phyloP scores from a whole-genome alignment of 371 early-diverging fungal genomes.

The Circinella umbellata region DNA sequence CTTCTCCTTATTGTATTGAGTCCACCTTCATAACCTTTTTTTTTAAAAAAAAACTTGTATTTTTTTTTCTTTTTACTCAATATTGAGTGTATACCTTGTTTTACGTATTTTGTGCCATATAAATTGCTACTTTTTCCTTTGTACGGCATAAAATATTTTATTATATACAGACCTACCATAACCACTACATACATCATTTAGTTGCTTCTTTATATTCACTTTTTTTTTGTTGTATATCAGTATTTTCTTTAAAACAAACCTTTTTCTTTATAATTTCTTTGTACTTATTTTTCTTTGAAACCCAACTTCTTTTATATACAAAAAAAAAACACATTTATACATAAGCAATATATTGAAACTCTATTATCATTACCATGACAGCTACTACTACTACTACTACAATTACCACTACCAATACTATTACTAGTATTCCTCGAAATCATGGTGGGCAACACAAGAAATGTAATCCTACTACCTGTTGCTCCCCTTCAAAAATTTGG shows the following conservation, averaged over 20 bases:
- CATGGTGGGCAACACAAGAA: slow-evolving; percentile 12
- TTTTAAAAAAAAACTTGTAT: slow-evolving; percentile 1
- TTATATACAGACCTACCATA: too few species aligned
- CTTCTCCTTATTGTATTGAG: background rate
- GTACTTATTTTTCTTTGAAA: background rate
- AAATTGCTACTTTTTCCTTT: background rate
- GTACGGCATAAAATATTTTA: too few species aligned
- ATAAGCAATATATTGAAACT: too few species aligned
- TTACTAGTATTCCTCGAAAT: background rate
- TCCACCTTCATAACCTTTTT: background rate
- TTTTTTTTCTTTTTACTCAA: slow-evolving; percentile 10
- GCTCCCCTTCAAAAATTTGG: slow-evolving; percentile 28
- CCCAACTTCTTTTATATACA: too few species aligned
- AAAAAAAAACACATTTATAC: too few species aligned
- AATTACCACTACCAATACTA: slow-evolving; percentile 1
- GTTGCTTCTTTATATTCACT: background rate
- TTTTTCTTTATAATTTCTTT: background rate
- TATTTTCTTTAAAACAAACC: background rate
- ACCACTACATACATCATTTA: background rate
- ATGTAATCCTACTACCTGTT: slow-evolving; percentile 23
- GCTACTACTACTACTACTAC: slow-evolving; percentile 1
- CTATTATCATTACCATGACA: too few species aligned
- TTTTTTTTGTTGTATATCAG: background rate
- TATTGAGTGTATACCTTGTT: slow-evolving; percentile 15
- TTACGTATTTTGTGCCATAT: background rate